Evolutionary conservation across 805 yeast genomes (phyloP).

Genomic region (Candida lessepsii): DNA sequence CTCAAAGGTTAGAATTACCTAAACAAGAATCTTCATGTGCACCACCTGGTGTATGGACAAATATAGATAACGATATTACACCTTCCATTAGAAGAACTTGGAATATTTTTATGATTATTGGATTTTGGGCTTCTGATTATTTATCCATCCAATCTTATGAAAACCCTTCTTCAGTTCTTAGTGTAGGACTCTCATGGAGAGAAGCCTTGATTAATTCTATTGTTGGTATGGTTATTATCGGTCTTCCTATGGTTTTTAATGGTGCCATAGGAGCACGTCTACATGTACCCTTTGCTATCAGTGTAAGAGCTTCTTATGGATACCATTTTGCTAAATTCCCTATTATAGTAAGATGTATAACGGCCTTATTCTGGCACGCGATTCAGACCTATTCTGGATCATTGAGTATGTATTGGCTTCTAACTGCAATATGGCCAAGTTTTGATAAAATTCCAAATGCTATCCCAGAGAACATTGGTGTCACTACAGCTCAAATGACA

Average conservation of each 20-base stretch:
- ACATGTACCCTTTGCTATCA: conserved; percentile 35
- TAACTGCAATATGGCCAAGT: conserved; percentile 26
- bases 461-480: conserved; percentile 24
- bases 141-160: conserved; percentile 14
- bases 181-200: conserved; percentile 15
- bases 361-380: conserved; percentile 27
- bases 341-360: conserved; percentile 30
- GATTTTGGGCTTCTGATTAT: conserved; percentile 16
- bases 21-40: conserved; percentile 15
- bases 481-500: conserved; percentile 25
- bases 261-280: conserved; percentile 32
- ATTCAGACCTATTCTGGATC: conserved; percentile 25
- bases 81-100: conserved; percentile 14
- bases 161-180: conserved; percentile 11
- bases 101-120: conserved; percentile 13
- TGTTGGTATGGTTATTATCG: conserved; percentile 24
- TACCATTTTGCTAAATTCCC: conserved; percentile 30
- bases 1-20: conserved; percentile 2
- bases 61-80: conserved; percentile 15
- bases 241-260: conserved; percentile 19
- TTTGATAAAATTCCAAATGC: conserved; percentile 20
- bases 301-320: conserved; percentile 30
- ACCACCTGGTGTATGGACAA: conserved; percentile 16
- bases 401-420: conserved; percentile 25
- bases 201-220: conserved; percentile 23